phyloP scores from a whole-genome alignment of 2,329 filamentous ascomycete genomes.

The Alternaria dauci region DNA sequence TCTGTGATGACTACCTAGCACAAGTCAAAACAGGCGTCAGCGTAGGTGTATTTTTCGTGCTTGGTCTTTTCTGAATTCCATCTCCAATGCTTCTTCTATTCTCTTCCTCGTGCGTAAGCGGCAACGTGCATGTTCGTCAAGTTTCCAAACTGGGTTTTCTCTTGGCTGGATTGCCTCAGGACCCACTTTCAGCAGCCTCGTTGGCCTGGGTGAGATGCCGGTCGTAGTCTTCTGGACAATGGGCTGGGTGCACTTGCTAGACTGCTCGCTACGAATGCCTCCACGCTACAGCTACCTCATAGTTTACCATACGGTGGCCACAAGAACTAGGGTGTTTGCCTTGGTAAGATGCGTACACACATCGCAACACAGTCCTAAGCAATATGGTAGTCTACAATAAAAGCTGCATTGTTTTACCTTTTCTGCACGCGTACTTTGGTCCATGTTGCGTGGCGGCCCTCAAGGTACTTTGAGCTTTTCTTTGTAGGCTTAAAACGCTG shows the following conservation, averaged over 20 bases:
- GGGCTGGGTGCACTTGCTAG: background rate
- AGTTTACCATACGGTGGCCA: background rate
- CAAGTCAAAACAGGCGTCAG: background rate
- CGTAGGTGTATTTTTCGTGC: background rate
- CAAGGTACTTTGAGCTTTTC: background rate
- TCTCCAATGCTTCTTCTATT: background rate
- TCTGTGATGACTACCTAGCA: background rate
- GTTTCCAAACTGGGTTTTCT: background rate
- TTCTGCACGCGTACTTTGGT: background rate
- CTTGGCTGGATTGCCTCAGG: background rate
- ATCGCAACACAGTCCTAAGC: background rate
- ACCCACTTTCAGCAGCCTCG: background rate
- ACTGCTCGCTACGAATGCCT: background rate
- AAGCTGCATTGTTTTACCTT: background rate
- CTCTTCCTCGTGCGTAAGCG: background rate
- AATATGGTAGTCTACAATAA: background rate
- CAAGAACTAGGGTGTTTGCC: background rate
- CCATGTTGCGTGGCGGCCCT: background rate
- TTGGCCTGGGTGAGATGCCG: background rate
- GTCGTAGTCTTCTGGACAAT: background rate
- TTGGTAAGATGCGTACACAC: background rate
- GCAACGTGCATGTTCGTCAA: background rate
- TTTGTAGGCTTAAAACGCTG: background rate
- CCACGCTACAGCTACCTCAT: constrained; percentile 2
- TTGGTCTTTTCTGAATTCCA: background rate